Conservation (phyloP, 768 basidiomycete species). For the Dacryopinax spathularia region DNA sequence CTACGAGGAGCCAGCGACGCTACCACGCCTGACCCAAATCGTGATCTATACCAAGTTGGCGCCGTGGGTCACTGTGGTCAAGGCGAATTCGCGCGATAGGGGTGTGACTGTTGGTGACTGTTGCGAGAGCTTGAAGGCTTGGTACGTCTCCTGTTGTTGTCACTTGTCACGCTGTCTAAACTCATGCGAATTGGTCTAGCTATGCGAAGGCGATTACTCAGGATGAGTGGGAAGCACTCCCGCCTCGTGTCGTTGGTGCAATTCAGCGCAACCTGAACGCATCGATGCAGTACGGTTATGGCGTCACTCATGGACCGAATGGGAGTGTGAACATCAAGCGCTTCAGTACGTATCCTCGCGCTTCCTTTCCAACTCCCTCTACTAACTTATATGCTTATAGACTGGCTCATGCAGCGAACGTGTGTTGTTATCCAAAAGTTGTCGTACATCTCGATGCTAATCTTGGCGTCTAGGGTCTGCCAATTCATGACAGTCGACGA, state of each 20-base stretch:
- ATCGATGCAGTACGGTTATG: slow-evolving; percentile 1
- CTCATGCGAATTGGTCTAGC: neutral
- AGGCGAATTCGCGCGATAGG: neutral
- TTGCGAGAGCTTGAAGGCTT: neutral
- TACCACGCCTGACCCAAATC: neutral
- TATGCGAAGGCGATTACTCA: neutral
- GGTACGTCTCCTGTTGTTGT: neutral
- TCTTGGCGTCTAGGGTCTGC: neutral
- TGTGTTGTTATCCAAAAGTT: neutral
- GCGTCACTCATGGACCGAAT: neutral
- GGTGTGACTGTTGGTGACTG: neutral
- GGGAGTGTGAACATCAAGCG: neutral
- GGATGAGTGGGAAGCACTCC: neutral
- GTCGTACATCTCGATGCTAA: neutral
- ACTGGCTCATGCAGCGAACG: slow-evolving; percentile 1
- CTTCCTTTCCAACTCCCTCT: neutral
- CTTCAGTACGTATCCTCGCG: neutral
- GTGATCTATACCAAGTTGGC: neutral
- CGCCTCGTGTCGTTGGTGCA: neutral
- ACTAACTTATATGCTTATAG: neutral
- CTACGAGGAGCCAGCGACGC: neutral
- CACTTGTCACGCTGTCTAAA: no score
- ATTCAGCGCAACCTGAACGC: neutral
- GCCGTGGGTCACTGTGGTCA: neutral
- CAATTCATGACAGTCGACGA: slow-evolving; percentile 29